Evolutionary conservation across 495 filamentous ascomycete species (phyloP), one percentile per base, ranked within the genome.

Genomic region (Thozetella sp.): DNA sequence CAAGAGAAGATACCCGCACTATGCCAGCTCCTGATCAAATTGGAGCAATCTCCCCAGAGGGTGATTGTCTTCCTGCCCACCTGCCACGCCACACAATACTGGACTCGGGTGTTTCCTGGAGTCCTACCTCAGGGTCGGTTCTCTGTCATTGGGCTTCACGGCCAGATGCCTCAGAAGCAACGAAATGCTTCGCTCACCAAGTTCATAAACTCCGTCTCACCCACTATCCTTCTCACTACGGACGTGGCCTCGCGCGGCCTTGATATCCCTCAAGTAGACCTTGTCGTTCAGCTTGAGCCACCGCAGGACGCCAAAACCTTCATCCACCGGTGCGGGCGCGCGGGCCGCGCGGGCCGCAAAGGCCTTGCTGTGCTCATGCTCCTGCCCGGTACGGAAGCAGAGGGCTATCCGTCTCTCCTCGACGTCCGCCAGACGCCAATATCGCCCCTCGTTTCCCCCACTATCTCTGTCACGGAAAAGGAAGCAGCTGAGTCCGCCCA

Each of bases 1-100:
- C 85, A 82, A 23, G 86, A 92, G 54, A 97, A 96, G 68, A 76
- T 96, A 22, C 86, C 90, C 19, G 81, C 90, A 10, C 73, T 97
- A 3, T 82, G 84, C 45, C 84, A 86, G 26, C 79, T 99, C 11
- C 83, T 98, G 9, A 78, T 82, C 23, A 80, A 83, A 2, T 68
- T 95, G 19, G 76, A 90, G 24, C 88, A 89, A 0, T 83, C 83
- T 3, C 93, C 93, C 0, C 86, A 90, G 59, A 93, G 94, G 67
- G 86, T 87, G n/a, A 98, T 99, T 57, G 80, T 97, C 66, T 99
- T 97, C 71, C 84, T 98, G 30, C 95, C 94, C 19, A 97, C 93
- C 37, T 97, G 96, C 66, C 92, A 92, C 23, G 90, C 89, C n/a
- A 96, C 98, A 22, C 95, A 97, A 72, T 97, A 97, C 72, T 93